Conservation (phyloP, 2,329 filamentous ascomycete genomes). For the Pseudocercospora pini-densiflorae region DNA sequence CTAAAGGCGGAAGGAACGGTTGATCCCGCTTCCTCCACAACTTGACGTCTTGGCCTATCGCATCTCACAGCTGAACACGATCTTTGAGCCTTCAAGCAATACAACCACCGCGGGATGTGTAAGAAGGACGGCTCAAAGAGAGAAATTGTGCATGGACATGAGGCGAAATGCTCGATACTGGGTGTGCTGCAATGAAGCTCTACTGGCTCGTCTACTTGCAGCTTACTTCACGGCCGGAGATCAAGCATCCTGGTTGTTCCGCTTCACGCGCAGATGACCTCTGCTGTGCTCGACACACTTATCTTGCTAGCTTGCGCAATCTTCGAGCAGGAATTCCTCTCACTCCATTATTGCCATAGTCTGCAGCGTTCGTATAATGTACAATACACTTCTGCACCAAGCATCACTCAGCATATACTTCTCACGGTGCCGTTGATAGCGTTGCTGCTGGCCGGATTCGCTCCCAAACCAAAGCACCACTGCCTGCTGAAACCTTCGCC, state of each 20-base stretch:
- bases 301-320: constrained; percentile 12
- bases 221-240: neutral
- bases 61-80: neutral
- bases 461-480: neutral
- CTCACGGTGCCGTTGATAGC: neutral
- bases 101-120: neutral
- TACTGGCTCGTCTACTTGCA: constrained; percentile 8
- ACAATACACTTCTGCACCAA: neutral
- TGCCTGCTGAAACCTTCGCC: neutral
- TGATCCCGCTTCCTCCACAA: neutral
- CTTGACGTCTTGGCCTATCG: neutral
- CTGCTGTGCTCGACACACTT: constrained; percentile 1
- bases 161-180: neutral
- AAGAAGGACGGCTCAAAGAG: neutral
- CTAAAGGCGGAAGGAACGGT: neutral
- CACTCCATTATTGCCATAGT: neutral
- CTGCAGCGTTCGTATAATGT: neutral
- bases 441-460: neutral
- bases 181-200: constrained; percentile 2
- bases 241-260: constrained; percentile 1
- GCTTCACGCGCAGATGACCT: constrained; percentile 2
- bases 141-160: neutral
- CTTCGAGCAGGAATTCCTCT: neutral
- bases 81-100: neutral
- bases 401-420: neutral